A percentile compares a stretch with the other conserved stretches of the same genome.
These are phyloP conservation scores for Magnaporthiopsis incrustans DNA, from an alignment of 2,329 filamentous ascomycete species.

Conservation along the genomic window DNA sequence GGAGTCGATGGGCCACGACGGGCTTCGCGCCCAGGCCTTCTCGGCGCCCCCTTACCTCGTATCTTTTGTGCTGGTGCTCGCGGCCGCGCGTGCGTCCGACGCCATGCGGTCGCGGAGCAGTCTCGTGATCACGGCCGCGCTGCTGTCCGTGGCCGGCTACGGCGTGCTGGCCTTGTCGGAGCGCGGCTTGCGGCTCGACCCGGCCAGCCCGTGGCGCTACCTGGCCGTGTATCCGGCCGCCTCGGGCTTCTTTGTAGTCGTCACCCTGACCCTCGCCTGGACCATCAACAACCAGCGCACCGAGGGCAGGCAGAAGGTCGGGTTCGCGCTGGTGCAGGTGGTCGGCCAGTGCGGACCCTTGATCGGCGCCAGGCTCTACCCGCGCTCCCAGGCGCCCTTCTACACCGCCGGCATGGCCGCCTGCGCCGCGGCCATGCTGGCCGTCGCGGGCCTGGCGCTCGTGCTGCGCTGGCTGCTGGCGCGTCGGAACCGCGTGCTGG, in stretches of 20 bases:
- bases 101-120: conserved; percentile 50
- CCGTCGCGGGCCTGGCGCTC: conserved; percentile 48
- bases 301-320: conserved; percentile 54
- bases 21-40: conserved; percentile 64
- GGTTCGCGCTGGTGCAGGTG: conserved; percentile 69
- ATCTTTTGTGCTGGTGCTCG: conserved; percentile 63
- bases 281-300: conserved; percentile 76
- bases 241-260: conserved; percentile 73
- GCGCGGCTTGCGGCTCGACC: conserved; percentile 28
- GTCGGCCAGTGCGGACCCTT: conserved; percentile 75
- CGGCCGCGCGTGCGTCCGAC: conserved; percentile 68
- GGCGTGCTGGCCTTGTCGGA: conserved; percentile 46
- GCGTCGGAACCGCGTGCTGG: conserved; percentile 40
- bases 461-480: conserved; percentile 45
- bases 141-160: conserved; percentile 54
- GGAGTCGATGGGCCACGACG: conserved; percentile 63
- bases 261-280: conserved; percentile 82
- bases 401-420: conserved; percentile 55
- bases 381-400: conserved; percentile 49
- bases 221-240: conserved; percentile 70
- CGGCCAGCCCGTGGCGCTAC: conserved; percentile 50
- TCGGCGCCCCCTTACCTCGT: conserved; percentile 74
- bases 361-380: conserved; percentile 60
- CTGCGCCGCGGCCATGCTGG: conserved; percentile 55
- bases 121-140: conserved; percentile 61